Conservation (phyloP, 345 rosid species). For the Rhodomyrtus tomentosa region DNA sequence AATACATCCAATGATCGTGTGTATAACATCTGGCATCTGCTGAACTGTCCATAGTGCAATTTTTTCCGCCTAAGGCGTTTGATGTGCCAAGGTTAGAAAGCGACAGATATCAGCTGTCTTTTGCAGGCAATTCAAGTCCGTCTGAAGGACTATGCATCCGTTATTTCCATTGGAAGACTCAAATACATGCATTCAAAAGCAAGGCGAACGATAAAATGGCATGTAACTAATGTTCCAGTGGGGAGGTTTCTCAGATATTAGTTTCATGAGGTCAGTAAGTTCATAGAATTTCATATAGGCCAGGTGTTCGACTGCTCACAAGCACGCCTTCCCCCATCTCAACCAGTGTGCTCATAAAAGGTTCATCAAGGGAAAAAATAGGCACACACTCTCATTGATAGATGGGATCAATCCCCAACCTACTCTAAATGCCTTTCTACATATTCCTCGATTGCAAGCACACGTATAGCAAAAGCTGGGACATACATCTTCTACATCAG, state of each 20-base stretch:
- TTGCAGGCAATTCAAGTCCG: neutral
- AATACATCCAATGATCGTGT: neutral
- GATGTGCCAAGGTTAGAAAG: neutral
- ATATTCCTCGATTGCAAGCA: neutral
- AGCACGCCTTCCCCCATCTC: neutral
- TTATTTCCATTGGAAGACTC: neutral
- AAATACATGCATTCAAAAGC: neutral
- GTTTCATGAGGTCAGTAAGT: neutral
- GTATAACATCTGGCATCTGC: neutral
- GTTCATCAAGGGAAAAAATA: neutral
- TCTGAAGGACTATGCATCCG: neutral
- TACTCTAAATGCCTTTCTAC: too few species aligned
- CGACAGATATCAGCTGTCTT: neutral
- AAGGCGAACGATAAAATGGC: neutral
- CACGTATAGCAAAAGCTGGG: neutral
- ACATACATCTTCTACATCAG: neutral
- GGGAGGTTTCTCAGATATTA: neutral
- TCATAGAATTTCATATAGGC: neutral
- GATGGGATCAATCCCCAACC: too few species aligned
- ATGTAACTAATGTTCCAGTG: neutral
- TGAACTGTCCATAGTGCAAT: neutral
- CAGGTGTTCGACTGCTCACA: neutral
- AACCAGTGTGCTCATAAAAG: neutral
- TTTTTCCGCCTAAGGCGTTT: neutral
- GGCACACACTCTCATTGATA: neutral